Conservation (phyloP, 305 asterid genomes). For the Plantago rigida region DNA sequence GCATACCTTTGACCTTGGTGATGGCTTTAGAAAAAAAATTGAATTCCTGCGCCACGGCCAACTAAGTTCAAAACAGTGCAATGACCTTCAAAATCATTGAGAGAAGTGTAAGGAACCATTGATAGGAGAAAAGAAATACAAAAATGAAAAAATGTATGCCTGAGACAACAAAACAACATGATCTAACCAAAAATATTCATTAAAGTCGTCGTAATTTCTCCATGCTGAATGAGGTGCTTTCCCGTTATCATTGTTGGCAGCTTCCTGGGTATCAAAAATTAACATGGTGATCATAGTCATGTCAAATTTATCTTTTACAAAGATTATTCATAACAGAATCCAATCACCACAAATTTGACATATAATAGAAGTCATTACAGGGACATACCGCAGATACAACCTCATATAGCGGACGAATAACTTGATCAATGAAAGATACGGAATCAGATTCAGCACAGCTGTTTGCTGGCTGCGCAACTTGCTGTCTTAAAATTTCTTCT, state of each 20-base stretch:
- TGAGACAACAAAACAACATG: conserved; percentile 21
- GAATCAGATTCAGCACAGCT: conserved; percentile 72
- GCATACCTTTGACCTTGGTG: conserved; percentile 74
- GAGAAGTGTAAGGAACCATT: conserved; percentile 12
- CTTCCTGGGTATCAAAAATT: conserved; percentile 55
- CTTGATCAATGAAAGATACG: conserved; percentile 77
- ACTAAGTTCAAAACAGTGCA: conserved; percentile 75
- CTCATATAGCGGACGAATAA: conserved; percentile 67
- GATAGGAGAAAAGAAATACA: background rate
- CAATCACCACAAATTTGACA: conserved; percentile 10
- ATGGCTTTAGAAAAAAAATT: conserved; percentile 64
- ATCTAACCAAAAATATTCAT: conserved; percentile 83
- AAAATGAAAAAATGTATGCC: background rate
- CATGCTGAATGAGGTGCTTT: conserved; percentile 96
- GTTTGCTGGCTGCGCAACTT: conserved; percentile 68
- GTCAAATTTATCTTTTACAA: background rate
- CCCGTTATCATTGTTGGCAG: conserved; percentile 77
- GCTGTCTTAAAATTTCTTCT: conserved; percentile 60
- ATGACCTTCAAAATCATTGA: conserved; percentile 49
- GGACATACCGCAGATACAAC: conserved; percentile 80
- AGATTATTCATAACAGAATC: conserved; percentile 12
- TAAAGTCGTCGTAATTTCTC: conserved; percentile 97
- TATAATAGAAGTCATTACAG: conserved; percentile 17
- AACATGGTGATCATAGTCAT: conserved; percentile 13
- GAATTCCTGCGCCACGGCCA: conserved; percentile 91